Base-by-base conservation (phyloP, 768 basidiomycete genomes). In the Naganishia randhawae region DNA sequence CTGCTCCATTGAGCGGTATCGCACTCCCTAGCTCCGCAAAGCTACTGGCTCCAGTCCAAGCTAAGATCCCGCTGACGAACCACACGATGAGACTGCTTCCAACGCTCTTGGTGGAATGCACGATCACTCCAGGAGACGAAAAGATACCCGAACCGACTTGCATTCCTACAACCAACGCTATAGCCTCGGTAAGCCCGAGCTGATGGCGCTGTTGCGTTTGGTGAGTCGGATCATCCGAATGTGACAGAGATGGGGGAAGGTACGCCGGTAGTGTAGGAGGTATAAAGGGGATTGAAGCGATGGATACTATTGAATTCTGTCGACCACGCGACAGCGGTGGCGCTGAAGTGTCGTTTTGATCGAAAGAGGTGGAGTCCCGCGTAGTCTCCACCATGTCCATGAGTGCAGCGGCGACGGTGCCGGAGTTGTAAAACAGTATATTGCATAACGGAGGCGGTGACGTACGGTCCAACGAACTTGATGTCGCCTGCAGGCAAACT, bases 131-230 rank as follows among this genome's bases (percentile, higher is more conserved):
- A 1, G 94, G 92, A 6, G 91, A 93, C 3, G 91, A 93, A 81
- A 95, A 96, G 68, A 96, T 96, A 37, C 92, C 92, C 19, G 92
- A 94, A 17, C 92, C 92, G 74, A 88, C 89, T 83, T 94, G 92
- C 72, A 86, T 80, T 8, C 92, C 91, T 19, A 90, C 87, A 70
- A 93, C 85, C 50, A 96, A 81, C 32, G 89, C 92, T 72, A 95
- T 85, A n/a, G 89, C 92, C 91, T 71, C 35, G 31, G 57, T n/a
- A 13, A 68, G 67, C 1, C 41, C 52, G 29, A 68, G 57, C 19
- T 50, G 67, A 33, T 50, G 55, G 14, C 62, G 63, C 31, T 48
- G 63, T 33, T 64, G 41, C 3, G n/a, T 33, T 39, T 48, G 45
- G 19, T 22, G n/a, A n/a, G 45, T 48, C 19, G 57, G n/a, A 22